Conservation (phyloP, 164 flowering plant species). For the Buxus sempervirens region DNA sequence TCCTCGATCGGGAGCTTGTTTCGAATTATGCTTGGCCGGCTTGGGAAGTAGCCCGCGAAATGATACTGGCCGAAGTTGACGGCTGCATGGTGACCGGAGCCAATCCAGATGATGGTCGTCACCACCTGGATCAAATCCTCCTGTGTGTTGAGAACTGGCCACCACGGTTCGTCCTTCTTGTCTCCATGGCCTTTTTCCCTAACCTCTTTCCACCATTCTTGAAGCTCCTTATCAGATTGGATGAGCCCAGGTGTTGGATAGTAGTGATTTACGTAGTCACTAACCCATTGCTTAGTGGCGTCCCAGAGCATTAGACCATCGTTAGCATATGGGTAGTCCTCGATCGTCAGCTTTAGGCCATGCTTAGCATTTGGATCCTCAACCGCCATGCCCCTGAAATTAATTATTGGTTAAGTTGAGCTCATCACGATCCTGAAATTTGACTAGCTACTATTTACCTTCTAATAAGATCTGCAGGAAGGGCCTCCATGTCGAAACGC, state of each 20-base stretch:
- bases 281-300: slow-evolving; percentile 24
- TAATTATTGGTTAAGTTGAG: too few species aligned
- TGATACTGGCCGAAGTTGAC: slow-evolving; percentile 39
- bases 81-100: slow-evolving; percentile 37
- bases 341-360: slow-evolving; percentile 25
- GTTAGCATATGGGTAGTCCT: slow-evolving; percentile 37
- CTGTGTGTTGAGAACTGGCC: slow-evolving; percentile 32
- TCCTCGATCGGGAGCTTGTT: slow-evolving; percentile 22
- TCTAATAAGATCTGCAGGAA: slow-evolving; percentile 29
- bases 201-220: slow-evolving; percentile 35
- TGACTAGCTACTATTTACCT: slow-evolving; percentile 10
- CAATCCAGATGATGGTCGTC: slow-evolving; percentile 35
- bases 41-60: slow-evolving; percentile 36
- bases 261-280: slow-evolving; percentile 28
- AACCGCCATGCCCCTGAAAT: slow-evolving; percentile 31
- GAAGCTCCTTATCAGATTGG: slow-evolving; percentile 28
- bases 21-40: slow-evolving; percentile 29
- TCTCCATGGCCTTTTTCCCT: slow-evolving; percentile 30
- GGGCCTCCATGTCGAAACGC: slow-evolving; percentile 29
- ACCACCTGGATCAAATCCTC: slow-evolving; percentile 21
- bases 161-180: slow-evolving; percentile 35
- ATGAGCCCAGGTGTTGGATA: slow-evolving; percentile 14
- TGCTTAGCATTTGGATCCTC: slow-evolving; percentile 30
- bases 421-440: too few species aligned
- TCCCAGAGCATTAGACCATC: slow-evolving; percentile 33